phyloP scores from a whole-genome alignment of 2,329 filamentous ascomycete species.

The Leptodontidium sp. region DNA sequence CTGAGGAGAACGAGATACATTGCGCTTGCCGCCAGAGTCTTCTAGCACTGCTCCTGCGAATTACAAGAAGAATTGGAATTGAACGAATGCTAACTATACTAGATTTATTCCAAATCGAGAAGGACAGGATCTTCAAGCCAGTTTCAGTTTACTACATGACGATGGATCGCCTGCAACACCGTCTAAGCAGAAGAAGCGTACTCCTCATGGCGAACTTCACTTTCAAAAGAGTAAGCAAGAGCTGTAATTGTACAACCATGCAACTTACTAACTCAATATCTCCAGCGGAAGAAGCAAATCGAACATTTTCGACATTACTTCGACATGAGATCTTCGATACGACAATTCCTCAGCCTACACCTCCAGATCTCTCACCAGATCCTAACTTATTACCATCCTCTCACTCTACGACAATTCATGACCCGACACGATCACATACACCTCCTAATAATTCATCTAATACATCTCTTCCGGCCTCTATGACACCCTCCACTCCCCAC shows the following conservation, averaged over 20 bases:
- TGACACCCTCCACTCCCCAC: slow-evolving; percentile 94
- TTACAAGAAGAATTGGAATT: slow-evolving; percentile 6
- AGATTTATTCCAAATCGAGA: slow-evolving; percentile 96
- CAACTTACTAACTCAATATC: slow-evolving; percentile 18
- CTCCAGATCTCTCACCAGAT: slow-evolving; percentile 69
- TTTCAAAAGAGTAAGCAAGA: slow-evolving; percentile 83
- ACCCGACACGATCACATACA: slow-evolving; percentile 79
- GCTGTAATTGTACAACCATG: not conserved
- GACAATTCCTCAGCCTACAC: slow-evolving; percentile 82
- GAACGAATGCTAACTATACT: slow-evolving; percentile 37
- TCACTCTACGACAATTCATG: slow-evolving; percentile 64
- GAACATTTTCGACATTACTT: slow-evolving; percentile 87
- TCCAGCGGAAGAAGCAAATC: slow-evolving; percentile 89
- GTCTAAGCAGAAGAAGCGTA: slow-evolving; percentile 83
- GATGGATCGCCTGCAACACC: slow-evolving; percentile 93
- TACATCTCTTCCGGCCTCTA: slow-evolving; percentile 71
- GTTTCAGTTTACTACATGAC: slow-evolving; percentile 90
- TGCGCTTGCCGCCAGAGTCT: not conserved
- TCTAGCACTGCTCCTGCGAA: not conserved
- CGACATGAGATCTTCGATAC: slow-evolving; percentile 92
- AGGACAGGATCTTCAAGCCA: slow-evolving; percentile 91
- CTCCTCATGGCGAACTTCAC: slow-evolving; percentile 88
- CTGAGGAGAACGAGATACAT: not conserved
- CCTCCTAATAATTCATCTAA: slow-evolving; percentile 73
- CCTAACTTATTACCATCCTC: slow-evolving; percentile 58